A percentile compares a stretch with the other conserved stretches of the same genome.
These are phyloP conservation scores for Alternaria burnsii DNA, from an alignment of 2,329 filamentous ascomycete species.

Conservation along the genomic window DNA sequence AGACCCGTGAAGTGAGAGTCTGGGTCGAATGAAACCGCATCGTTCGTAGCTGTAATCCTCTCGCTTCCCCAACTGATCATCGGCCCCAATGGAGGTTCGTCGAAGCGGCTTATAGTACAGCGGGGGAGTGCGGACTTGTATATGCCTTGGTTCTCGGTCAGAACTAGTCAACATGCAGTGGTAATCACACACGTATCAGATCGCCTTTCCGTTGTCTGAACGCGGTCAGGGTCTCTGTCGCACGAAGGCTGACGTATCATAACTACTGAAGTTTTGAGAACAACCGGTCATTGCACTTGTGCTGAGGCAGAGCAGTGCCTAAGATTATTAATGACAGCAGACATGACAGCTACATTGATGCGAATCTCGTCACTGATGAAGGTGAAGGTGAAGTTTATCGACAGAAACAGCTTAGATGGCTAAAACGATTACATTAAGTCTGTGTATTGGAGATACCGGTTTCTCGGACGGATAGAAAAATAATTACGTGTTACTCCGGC, in stretches of 20 bases:
- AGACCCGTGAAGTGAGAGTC: neutral
- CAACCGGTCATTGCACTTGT: neutral
- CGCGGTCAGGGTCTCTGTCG: neutral
- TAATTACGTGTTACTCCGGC: neutral
- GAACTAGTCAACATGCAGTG: neutral
- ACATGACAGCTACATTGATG: neutral
- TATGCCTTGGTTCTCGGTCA: neutral
- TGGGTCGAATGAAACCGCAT: neutral
- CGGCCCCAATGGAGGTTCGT: neutral
- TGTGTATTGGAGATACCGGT: neutral
- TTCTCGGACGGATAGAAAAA: neutral
- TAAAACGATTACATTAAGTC: neutral
- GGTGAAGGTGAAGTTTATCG: neutral
- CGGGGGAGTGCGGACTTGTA: neutral
- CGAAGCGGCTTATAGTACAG: neutral
- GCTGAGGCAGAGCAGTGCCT: neutral
- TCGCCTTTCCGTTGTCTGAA: neutral
- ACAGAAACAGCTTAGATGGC: neutral
- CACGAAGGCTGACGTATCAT: neutral
- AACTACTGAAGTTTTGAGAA: neutral
- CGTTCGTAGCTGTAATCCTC: neutral
- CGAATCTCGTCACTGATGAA: neutral
- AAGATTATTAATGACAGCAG: neutral
- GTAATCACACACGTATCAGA: neutral
- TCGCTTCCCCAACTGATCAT: neutral